Conservation (phyloP, 2,329 filamentous ascomycete species). For the Epichloe aotearoae region DNA sequence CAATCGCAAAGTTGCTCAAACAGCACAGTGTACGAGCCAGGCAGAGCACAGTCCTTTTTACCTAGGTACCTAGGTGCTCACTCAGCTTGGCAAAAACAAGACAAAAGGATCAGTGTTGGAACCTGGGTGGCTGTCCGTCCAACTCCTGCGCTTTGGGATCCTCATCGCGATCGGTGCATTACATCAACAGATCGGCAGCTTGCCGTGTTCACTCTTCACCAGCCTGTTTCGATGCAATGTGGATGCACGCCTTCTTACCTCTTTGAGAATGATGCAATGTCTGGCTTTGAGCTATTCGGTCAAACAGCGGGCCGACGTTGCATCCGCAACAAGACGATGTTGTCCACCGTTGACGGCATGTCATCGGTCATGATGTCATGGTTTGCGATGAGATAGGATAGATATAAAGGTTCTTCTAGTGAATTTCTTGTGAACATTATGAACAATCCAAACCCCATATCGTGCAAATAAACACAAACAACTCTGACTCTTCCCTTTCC, state of each 20-base stretch:
- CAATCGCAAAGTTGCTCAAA: too few species aligned
- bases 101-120: too few species aligned
- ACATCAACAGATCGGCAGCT: background rate
- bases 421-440: background rate
- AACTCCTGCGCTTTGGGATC: background rate
- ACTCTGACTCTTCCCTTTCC: background rate
- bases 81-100: background rate
- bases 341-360: slow-evolving; percentile 1
- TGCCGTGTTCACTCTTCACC: background rate
- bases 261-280: slow-evolving; percentile 2
- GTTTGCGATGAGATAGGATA: background rate
- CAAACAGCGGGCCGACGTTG: background rate
- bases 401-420: background rate
- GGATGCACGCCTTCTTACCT: background rate
- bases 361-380: slow-evolving; percentile 3
- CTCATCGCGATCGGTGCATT: background rate
- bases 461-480: background rate
- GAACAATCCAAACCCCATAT: background rate
- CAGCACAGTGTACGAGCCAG: too few species aligned
- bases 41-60: background rate
- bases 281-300: background rate
- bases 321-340: background rate
- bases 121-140: background rate
- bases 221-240: background rate
- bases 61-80: too few species aligned